Evolutionary conservation across 2,329 filamentous ascomycete species (phyloP), one percentile per base, ranked within the genome.

Genomic region (Monilinia fructicola): DNA sequence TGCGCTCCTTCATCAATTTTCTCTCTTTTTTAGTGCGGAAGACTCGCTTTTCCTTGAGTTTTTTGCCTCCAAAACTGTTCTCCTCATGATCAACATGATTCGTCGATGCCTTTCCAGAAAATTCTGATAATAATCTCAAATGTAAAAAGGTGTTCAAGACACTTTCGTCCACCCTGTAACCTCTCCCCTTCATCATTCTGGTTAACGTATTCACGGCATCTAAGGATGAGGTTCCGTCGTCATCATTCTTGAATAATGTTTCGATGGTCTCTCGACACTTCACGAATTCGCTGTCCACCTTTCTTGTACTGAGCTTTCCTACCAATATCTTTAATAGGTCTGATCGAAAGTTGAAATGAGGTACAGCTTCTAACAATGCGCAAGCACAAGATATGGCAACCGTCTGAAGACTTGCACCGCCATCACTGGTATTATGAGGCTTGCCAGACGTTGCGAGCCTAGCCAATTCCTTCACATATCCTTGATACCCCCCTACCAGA

Each of bases 301-400:
- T 85, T 72, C 87, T 86, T 67, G 83, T 85, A 74, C 91, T 93
- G 46, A 99, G 82, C 77, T 95, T 95, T 72, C 88, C 87, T 28
- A 97, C 88, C 18, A 99, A 77, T 67, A 98, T 94, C 78, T 91
- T 92, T 69, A 99, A 80, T 64, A 99, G 81, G 64, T 99, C 94
- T 59, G 84, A 85, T 52, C 95, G 89, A 78, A 96, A 97, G 81
- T 99, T 99, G 86, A 99, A 99, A 80, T 99, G 96, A 4, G 95
- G 92, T 0, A 97, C 93, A 1, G 90, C 84, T 26, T 86, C 86
- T 52, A 98, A 79, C 21, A 99, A 83, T 40, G 85, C 90, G 78
- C 93, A 97, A 2, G 90, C 89, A 76, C 95, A 99, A 54, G 87
- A 89, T 67, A 97, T 89, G 4, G 95, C 94, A 35, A 97, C 84